Evolutionary conservation across 225 moss, liverwort and hornwort genomes (phyloP), one percentile per base, ranked within the genome.

Genomic region (Neckera pumila): DNA sequence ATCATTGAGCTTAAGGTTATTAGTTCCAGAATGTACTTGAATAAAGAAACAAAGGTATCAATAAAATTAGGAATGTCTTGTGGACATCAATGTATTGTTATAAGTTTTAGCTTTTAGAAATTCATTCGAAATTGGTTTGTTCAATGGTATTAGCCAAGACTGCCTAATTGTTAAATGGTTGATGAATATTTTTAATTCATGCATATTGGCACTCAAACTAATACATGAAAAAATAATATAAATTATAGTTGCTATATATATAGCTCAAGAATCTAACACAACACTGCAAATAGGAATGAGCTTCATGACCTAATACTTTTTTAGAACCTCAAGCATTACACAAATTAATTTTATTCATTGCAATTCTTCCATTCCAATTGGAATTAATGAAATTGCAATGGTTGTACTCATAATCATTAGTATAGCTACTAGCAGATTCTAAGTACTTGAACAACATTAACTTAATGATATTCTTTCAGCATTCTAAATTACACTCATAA

Each of bases 141-240:
- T 2, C 2, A 22, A 20, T n/a, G 67, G n/a, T 34, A 67, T n/a
- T 12, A 67, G 12, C 12, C 0, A n/a, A 67, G 12, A 7, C 0
- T n/a, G 6, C 2, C 3, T 6, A 12, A 21, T 67, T 67, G 4
- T 67, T n/a, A 12, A n/a, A 67, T 0, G 1, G 0, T 67, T n/a
- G 7, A 21, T n/a, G 21, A 1, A 6, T 21, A 21, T n/a, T n/a
- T 66, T 6, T 20, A 67, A n/a, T 67, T 67, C n/a, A n/a, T 6
- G 11, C 1, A 2, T 66, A 0, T 0, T 36, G 11, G 3, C 34
- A 65, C 1, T 65, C 5, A 65, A 34, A 3, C 5, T 65, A 65
- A 3, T 65, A 20, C 4, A 67, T 36, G 11, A 67, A n/a, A 12
- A 67, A 67, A 67, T 1, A n/a, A 2, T 0, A 20, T 0, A n/a